Evolutionary conservation across 495 filamentous ascomycete species (phyloP).

Genomic region (Xylaria curta): DNA sequence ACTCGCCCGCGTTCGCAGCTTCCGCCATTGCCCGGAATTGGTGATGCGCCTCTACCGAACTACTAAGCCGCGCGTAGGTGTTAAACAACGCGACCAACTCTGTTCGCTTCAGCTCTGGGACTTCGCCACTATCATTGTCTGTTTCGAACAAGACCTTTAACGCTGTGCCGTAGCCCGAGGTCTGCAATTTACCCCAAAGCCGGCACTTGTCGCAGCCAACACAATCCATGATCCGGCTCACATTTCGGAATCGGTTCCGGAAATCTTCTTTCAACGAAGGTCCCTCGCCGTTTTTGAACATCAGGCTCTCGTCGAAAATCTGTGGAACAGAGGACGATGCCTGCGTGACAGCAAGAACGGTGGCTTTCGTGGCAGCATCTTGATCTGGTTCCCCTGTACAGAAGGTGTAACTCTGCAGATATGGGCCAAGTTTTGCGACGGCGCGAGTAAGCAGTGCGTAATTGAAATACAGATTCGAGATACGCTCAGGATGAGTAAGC

Average conservation of each 20-base stretch:
- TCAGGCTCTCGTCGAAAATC: conserved; percentile 92
- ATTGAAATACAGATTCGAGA: conserved; percentile 99
- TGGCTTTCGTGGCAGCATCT: conserved; percentile 77
- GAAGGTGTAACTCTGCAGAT: conserved; percentile 83
- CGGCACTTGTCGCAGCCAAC: conserved; percentile 99
- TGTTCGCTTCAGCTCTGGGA: conserved; percentile 80
- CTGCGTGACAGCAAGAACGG: conserved; percentile 74
- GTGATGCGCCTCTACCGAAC: conserved; percentile 74
- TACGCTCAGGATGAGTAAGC: conserved; percentile 82
- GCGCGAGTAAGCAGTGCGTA: conserved; percentile 92
- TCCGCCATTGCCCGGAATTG: conserved; percentile 76
- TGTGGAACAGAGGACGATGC: conserved; percentile 68
- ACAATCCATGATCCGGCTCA: conserved; percentile 96
- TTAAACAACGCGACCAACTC: conserved; percentile 95
- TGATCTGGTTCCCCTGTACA: conserved; percentile 85
- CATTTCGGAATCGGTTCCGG: conserved; percentile 94
- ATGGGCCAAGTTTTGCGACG: conserved; percentile 85
- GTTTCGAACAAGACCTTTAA: conserved; percentile 96
- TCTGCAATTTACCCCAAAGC: conserved; percentile 98
- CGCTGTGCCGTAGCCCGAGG: conserved; percentile 91
- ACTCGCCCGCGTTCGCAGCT: conserved; percentile 63
- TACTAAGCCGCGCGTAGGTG: conserved; percentile 84
- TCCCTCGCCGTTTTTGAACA: conserved; percentile 81
- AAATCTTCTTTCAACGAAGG: conserved; percentile 93
- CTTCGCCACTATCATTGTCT: conserved; percentile 72